Percentiles rank a stretch among this genome's conserved stretches.
Conservation (phyloP, 208 protist genomes). For the Leishmania tropica region DNA sequence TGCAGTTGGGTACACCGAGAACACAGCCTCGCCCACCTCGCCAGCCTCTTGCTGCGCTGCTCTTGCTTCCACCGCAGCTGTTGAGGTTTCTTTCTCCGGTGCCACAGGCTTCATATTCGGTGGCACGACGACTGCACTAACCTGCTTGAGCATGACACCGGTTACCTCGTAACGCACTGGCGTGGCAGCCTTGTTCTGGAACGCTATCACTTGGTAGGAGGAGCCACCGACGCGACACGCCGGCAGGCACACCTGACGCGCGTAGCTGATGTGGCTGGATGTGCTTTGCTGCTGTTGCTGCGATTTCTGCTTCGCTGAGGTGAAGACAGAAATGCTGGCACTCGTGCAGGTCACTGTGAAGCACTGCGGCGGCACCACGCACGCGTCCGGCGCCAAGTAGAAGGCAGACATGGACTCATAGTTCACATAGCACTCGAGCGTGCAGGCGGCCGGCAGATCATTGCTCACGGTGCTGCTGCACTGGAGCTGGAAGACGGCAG, state of each 20-base stretch:
- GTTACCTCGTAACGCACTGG: conserved; percentile 52
- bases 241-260: conserved; percentile 51
- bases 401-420: conserved; percentile 89
- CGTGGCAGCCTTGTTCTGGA: conserved; percentile 65
- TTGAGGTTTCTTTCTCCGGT: background rate
- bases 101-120: conserved; percentile 2
- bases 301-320: conserved; percentile 2
- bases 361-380: conserved; percentile 82
- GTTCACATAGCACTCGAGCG: conserved; percentile 92
- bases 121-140: conserved; percentile 48
- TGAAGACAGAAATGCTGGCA: background rate
- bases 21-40: conserved; percentile 32
- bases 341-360: conserved; percentile 64
- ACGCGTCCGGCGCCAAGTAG: conserved; percentile 60
- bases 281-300: conserved; percentile 1
- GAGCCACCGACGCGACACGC: conserved; percentile 41
- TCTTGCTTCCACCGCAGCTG: background rate
- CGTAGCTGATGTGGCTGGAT: conserved; percentile 12
- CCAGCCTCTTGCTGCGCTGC: conserved; percentile 10
- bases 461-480: conserved; percentile 12
- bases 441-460: conserved; percentile 12
- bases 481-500: conserved; percentile 32
- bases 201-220: conserved; percentile 60
- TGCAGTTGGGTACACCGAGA: conserved; percentile 52
- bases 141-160: conserved; percentile 40